Base-by-base conservation (phyloP, 2,329 filamentous ascomycete genomes). In the Zymoseptoria brevis region DNA sequence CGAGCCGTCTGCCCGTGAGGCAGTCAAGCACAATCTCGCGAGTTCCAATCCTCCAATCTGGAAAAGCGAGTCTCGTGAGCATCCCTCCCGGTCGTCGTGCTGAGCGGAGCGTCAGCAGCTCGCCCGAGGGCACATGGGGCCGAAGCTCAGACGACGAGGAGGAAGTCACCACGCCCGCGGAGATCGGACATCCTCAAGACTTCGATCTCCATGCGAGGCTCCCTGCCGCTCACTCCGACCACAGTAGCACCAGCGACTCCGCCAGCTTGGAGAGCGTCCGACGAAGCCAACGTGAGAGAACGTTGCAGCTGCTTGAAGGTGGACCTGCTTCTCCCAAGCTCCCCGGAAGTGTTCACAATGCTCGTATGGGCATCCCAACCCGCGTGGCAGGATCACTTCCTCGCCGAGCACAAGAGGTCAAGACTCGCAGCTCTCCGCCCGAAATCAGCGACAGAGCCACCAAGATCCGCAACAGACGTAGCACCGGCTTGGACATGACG, bases 71-170 rank as follows among this genome's bases (percentile, higher is more conserved):
- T 45, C 35, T 45, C 35, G 35, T 45, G 16, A 45, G 35, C 35
- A 45, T 45, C 13, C 35, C 35, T 45, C 35, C 35, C 2, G 35
- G 35, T n/a, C 35, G 35, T 45, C 35, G 35, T 45, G 35, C 35
- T 45, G 35, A 56, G 30, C 48, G 60, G 58, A 68, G 64, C 60
- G 55, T 62, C n/a, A 59, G 49, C 57, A 66, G 58, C 58, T 65
- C 67, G 11, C 67, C 65, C 5, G 66, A 65, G 5, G 55, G 56
- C 30, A 67, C 67, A 11, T 55, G 56, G 41, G 65, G 60, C 7
- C 58, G 57, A 9, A 68, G 59, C 50, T 62, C 63, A 9, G 60
- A 61, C 8, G 67, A 68, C 13, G 63, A 66, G 52, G 67, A 69
- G 41, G 67, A 68, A 51, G 48, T 67, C 21, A 59, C 54, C n/a